These are phyloP conservation scores for Metschnikowia drakensbergensis DNA, from an alignment of 805 yeast species.

Conservation along the genomic window DNA sequence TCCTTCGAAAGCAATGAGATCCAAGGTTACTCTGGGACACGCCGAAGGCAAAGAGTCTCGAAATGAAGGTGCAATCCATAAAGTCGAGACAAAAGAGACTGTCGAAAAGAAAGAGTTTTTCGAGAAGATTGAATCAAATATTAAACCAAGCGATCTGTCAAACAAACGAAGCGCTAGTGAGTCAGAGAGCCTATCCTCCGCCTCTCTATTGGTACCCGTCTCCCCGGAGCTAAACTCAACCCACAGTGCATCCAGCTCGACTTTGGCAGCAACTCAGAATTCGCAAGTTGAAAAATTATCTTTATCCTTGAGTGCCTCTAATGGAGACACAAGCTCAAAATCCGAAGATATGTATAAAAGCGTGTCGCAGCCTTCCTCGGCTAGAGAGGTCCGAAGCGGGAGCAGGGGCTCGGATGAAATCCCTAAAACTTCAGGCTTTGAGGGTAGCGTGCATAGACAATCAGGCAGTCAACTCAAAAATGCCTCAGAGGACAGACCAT, in stretches of 20 bases:
- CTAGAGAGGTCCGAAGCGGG: conserved; percentile 2
- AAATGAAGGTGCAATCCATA: not conserved
- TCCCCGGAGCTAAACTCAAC: not conserved
- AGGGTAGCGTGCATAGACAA: not conserved
- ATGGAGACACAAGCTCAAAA: not conserved
- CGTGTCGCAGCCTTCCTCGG: conserved; percentile 4
- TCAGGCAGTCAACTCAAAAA: not conserved
- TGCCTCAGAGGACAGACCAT: not conserved
- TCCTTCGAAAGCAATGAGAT: not conserved
- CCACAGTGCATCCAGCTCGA: not conserved
- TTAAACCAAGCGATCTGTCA: not conserved
- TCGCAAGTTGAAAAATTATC: not conserved
- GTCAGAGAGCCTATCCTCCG: not conserved
- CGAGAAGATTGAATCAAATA: not conserved
- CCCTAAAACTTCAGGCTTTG: not conserved
- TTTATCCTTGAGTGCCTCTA: not conserved
- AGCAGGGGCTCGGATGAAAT: conserved; percentile 1
- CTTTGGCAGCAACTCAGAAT: not conserved
- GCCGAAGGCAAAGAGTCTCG: not conserved
- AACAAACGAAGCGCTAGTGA: not conserved
- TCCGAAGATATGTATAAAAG: not conserved
- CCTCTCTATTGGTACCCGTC: not conserved
- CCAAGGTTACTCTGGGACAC: not conserved
- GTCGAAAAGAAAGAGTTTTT: not conserved
- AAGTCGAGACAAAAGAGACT: not conserved